Evolutionary conservation across 208 protist genomes (phyloP).

Genomic region (Acanthamoeba sp.): DNA sequence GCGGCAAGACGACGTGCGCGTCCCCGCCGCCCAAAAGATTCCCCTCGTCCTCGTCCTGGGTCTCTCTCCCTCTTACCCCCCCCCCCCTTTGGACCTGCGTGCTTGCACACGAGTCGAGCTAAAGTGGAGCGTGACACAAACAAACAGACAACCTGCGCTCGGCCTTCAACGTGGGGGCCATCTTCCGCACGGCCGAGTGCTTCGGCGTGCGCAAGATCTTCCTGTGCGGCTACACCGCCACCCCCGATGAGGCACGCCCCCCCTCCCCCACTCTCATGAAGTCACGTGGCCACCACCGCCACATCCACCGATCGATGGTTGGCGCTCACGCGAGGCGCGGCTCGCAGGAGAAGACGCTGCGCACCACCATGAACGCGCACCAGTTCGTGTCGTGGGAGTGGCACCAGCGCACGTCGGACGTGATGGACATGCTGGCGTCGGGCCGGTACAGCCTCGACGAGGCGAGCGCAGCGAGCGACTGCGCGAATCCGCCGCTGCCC

Average conservation of each 20-base stretch:
- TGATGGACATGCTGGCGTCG: background rate
- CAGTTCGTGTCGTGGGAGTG: constrained; percentile 44
- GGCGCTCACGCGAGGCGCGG: background rate
- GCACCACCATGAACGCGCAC: constrained; percentile 47
- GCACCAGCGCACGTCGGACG: constrained; percentile 16
- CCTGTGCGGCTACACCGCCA: constrained; percentile 56
- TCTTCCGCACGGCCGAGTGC: constrained; percentile 51
- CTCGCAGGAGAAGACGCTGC: constrained; percentile 10
- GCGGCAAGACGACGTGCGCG: background rate
- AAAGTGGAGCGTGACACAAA: too few species aligned
- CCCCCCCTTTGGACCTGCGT: too few species aligned
- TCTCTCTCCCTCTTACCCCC: too few species aligned
- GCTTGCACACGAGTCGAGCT: too few species aligned
- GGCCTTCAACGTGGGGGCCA: constrained; percentile 33
- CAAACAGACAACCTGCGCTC: constrained; percentile 26
- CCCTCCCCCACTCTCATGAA: background rate
- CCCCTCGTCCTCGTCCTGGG: constrained; percentile 19
- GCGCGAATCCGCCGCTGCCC: background rate
- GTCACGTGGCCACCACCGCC: too few species aligned
- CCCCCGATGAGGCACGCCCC: background rate
- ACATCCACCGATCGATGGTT: background rate
- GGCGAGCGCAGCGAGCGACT: background rate
- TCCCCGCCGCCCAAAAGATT: background rate
- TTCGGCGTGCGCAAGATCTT: constrained; percentile 44
- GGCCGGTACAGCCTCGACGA: background rate